These are phyloP conservation scores for Rhizoclosmatium globosum DNA, from an alignment of 192 early-diverging fungal species.

Conservation along the genomic window DNA sequence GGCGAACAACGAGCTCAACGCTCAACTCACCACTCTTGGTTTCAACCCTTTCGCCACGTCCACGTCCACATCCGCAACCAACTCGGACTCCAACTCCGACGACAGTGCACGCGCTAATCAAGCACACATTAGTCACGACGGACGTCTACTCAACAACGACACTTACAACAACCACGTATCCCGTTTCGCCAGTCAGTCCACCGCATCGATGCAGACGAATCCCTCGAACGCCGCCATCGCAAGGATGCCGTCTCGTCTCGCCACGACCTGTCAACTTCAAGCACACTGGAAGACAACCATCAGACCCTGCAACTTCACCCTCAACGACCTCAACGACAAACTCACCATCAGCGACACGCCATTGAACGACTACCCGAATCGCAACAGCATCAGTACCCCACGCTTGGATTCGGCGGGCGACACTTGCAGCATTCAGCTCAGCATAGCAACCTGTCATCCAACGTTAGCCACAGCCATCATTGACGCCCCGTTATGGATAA, in stretches of 20 bases:
- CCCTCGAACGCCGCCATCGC: constrained; percentile 9
- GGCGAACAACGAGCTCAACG: constrained; percentile 8
- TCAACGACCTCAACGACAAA: not conserved
- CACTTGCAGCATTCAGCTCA: constrained; percentile 25
- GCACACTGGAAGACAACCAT: constrained; percentile 7
- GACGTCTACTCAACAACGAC: not conserved
- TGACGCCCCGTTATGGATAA: not conserved
- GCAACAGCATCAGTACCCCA: constrained; percentile 6
- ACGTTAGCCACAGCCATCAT: constrained; percentile 14
- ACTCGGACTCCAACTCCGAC: not conserved
- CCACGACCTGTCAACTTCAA: not conserved
- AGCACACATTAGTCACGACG: not conserved
- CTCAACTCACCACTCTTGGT: constrained; percentile 8
- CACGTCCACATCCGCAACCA: not conserved
- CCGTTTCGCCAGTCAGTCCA: constrained; percentile 33
- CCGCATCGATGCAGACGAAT: constrained; percentile 20
- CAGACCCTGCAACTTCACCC: no score
- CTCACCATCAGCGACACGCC: not conserved
- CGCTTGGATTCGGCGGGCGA: constrained; percentile 54
- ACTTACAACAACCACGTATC: not conserved
- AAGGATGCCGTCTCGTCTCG: not conserved
- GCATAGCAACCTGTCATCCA: constrained; percentile 42
- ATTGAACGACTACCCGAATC: not conserved
- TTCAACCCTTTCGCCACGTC: not conserved
- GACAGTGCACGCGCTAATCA: no score